A percentile compares a stretch with the other conserved stretches of the same genome.
Conservation (phyloP, 495 filamentous ascomycete genomes). For the Aspergillus bridgeri region DNA sequence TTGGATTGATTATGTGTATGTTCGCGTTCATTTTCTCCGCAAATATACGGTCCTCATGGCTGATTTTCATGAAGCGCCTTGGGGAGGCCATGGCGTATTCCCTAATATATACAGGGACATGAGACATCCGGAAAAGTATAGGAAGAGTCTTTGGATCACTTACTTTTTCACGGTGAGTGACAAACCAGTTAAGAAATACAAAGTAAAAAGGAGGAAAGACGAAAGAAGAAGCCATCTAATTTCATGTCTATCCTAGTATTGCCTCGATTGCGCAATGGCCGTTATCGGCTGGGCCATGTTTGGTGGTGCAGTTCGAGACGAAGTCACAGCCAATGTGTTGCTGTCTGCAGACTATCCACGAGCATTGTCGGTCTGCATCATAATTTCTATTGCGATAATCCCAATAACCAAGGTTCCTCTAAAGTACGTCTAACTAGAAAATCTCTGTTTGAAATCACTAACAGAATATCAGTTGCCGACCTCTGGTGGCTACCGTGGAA, state of each 20-base stretch:
- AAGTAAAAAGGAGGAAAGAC: neutral
- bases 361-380: slow-evolving; percentile 70
- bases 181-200: neutral
- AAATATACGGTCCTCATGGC: neutral
- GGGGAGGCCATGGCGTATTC: slow-evolving; percentile 94
- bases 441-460: slow-evolving; percentile 8
- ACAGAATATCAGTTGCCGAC: slow-evolving; percentile 57
- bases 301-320: slow-evolving; percentile 77
- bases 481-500: slow-evolving; percentile 82
- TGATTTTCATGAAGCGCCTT: slow-evolving; percentile 57
- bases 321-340: slow-evolving; percentile 87
- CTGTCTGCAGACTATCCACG: slow-evolving; percentile 68
- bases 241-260: slow-evolving; percentile 47
- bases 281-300: slow-evolving; percentile 90
- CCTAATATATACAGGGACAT: slow-evolving; percentile 98
- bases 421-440: slow-evolving; percentile 51
- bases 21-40: neutral
- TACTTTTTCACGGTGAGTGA: slow-evolving; percentile 81
- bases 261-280: slow-evolving; percentile 76
- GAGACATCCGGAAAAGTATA: slow-evolving; percentile 88
- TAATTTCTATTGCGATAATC: slow-evolving; percentile 84
- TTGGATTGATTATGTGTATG: slow-evolving; percentile 89
- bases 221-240: slow-evolving; percentile 8
- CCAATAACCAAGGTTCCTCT: slow-evolving; percentile 92
- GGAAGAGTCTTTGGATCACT: slow-evolving; percentile 69